phyloP scores from a whole-genome alignment of 1,284 basidiomycete genomes.

The Pholiota adiposa region DNA sequence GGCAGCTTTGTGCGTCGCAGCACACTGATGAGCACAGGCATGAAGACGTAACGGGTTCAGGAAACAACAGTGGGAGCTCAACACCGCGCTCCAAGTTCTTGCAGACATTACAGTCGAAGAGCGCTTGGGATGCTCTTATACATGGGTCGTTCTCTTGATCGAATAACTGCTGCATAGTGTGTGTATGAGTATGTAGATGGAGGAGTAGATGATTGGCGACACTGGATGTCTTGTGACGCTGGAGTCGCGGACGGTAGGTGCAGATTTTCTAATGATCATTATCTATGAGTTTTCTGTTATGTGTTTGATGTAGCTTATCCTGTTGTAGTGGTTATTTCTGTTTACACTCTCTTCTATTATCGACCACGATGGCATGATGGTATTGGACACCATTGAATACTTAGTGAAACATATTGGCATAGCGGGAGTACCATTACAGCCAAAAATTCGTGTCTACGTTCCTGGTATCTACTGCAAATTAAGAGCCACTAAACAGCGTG shows the following conservation, averaged over 20 bases:
- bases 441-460: too few species aligned
- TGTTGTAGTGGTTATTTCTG: neutral
- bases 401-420: too few species aligned
- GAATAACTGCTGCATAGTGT: too few species aligned
- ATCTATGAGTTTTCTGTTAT: neutral
- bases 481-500: too few species aligned
- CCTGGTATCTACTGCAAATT: too few species aligned
- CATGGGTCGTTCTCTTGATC: slow-evolving; percentile 60
- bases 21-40: neutral
- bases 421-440: too few species aligned
- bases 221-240: neutral
- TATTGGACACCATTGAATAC: too few species aligned
- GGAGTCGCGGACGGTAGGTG: neutral
- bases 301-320: neutral
- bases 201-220: neutral
- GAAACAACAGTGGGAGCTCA: slow-evolving; percentile 27
- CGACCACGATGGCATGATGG: too few species aligned
- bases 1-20: neutral
- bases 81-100: slow-evolving; percentile 46
- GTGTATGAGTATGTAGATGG: slow-evolving; percentile 1
- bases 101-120: slow-evolving; percentile 49
- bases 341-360: neutral
- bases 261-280: neutral
- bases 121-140: slow-evolving; percentile 56
- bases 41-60: slow-evolving; percentile 4